Evolutionary conservation across 495 filamentous ascomycete species (phyloP), one percentile per base, ranked within the genome.

Genomic region (Penicillium macrosclerotiorum): DNA sequence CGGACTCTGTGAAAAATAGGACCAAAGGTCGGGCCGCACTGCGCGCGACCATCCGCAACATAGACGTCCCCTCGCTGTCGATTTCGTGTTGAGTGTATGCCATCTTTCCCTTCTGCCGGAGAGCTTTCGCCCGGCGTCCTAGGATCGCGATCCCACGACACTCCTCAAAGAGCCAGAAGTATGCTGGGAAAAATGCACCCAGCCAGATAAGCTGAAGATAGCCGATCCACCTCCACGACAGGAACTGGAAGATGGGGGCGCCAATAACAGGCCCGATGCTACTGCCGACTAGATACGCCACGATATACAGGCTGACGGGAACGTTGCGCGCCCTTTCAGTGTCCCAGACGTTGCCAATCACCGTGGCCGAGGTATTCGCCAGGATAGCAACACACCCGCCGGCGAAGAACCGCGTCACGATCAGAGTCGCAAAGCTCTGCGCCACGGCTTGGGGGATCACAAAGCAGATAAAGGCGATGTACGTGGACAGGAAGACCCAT

Each of bases 1-100:
- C 79, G 0, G 65, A 65, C 52, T 81, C 78, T 14, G 76, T 81
- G 47, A 60, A 65, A 14, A 81, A 68, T 34, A 82, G 54, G 19
- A 66, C 41, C 4, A 71, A 17, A 7, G 77, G 77, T 1, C 75
- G 65, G 14, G 55, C 43, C 8, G 70, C 56, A 36, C 62, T 64
- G 12, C 52, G 54, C 17, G 30, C 41, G 14, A 71, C 38, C 7
- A 64, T 49, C 16, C 42, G 37, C 29, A 49, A 11, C 31, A 60
- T 42, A 17, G 56, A 56, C 13, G 47, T 52, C 4, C 49, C 56
- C 20, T 57, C 50, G 20, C 44, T 52, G 26, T 72, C 50, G 14
- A 71, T 60, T 29, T 76, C 67, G n/a, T 66, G 57, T 24, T 51
- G 49, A 5, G 71, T 67, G 45, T 69, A 69, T 8, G 67, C 57